Percentiles rank a stretch among this genome's conserved stretches.
These are phyloP conservation scores for Xylona heveae DNA, from an alignment of 495 filamentous ascomycete species.

Conservation along the genomic window DNA sequence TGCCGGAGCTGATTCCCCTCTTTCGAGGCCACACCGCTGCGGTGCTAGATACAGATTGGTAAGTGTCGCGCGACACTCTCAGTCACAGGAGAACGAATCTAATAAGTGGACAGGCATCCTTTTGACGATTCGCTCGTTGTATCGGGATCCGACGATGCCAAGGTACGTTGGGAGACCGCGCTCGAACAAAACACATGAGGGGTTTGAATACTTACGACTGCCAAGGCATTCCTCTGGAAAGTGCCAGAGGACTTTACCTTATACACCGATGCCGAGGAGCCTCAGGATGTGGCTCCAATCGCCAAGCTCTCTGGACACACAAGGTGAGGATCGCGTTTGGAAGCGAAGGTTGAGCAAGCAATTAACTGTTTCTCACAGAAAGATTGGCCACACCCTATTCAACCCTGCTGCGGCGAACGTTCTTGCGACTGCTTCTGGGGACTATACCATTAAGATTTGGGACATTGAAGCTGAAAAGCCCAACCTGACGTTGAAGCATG, in stretches of 20 bases:
- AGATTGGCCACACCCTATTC: slow-evolving; percentile 92
- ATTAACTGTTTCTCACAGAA: too few species aligned
- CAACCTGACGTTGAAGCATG: slow-evolving; percentile 54
- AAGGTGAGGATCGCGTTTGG: slow-evolving; percentile 17
- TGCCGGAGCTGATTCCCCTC: slow-evolving; percentile 82
- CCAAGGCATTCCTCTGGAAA: slow-evolving; percentile 72
- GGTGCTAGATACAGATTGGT: slow-evolving; percentile 97
- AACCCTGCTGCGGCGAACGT: slow-evolving; percentile 93
- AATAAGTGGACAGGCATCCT: slow-evolving; percentile 48
- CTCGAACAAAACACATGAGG: background rate
- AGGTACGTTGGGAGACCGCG: slow-evolving; percentile 24
- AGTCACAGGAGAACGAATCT: slow-evolving; percentile 1
- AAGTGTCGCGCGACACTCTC: slow-evolving; percentile 16
- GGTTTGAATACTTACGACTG: slow-evolving; percentile 8
- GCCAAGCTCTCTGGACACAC: slow-evolving; percentile 60
- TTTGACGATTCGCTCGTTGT: slow-evolving; percentile 87
- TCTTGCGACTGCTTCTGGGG: slow-evolving; percentile 85
- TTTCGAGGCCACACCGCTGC: slow-evolving; percentile 91
- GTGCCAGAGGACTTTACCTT: slow-evolving; percentile 79
- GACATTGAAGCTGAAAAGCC: slow-evolving; percentile 66
- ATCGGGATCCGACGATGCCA: slow-evolving; percentile 89
- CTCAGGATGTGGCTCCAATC: slow-evolving; percentile 58
- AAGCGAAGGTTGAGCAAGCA: slow-evolving; percentile 19
- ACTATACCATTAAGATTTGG: slow-evolving; percentile 91
- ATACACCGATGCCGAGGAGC: slow-evolving; percentile 53